Conservation (phyloP, 1,284 basidiomycete species). For the Ganoderma boninense region DNA sequence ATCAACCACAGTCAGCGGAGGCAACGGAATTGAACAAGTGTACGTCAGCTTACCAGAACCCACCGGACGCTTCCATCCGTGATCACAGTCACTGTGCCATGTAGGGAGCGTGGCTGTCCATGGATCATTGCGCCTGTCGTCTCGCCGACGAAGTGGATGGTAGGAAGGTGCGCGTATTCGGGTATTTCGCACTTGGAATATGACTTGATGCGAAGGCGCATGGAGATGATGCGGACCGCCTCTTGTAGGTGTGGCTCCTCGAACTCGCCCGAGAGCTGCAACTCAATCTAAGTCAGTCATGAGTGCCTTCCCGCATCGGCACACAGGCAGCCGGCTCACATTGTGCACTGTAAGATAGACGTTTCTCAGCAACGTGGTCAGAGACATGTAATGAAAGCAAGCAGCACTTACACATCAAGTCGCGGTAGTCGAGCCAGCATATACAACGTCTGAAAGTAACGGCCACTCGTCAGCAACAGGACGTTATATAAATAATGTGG, state of each 20-base stretch:
- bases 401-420: slow-evolving; percentile 53
- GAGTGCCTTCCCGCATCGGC: too few species aligned
- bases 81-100: slow-evolving; percentile 59
- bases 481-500: not conserved
- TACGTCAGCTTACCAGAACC: slow-evolving; percentile 51
- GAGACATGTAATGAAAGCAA: not conserved
- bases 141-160: slow-evolving; percentile 59
- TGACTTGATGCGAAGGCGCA: slow-evolving; percentile 53
- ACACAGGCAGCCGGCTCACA: slow-evolving; percentile 40
- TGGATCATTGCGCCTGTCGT: slow-evolving; percentile 44
- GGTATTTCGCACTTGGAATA: slow-evolving; percentile 48
- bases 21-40: too few species aligned
- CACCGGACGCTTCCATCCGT: slow-evolving; percentile 62
- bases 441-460: slow-evolving; percentile 47
- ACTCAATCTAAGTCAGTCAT: not conserved
- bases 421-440: slow-evolving; percentile 66
- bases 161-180: slow-evolving; percentile 50
- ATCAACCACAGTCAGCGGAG: slow-evolving; percentile 18
- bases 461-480: not conserved
- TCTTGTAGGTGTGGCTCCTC: slow-evolving; percentile 50
- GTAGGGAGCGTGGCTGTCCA: slow-evolving; percentile 42
- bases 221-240: slow-evolving; percentile 61
- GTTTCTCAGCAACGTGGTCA: slow-evolving; percentile 9
- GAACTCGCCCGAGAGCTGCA: slow-evolving; percentile 42
- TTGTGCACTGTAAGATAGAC: slow-evolving; percentile 33